Evolutionary conservation across 2,329 filamentous ascomycete genomes (phyloP).

Genomic region (Penicillium sp.): DNA sequence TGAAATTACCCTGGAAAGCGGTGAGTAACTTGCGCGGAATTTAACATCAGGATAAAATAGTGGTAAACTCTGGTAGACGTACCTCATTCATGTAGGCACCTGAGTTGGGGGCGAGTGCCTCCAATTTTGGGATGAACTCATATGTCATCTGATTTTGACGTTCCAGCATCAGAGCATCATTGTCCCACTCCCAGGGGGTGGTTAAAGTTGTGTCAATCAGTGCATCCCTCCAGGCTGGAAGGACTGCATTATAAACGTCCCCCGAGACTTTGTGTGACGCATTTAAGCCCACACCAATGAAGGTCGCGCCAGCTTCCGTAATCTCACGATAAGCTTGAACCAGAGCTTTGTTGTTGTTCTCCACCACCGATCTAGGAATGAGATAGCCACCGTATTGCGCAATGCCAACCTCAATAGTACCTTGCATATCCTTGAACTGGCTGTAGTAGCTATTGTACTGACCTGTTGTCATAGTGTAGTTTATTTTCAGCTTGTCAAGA

Average conservation of each 20-base stretch:
- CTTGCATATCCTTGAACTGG: slow-evolving; percentile 32
- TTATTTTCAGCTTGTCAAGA: slow-evolving; percentile 39
- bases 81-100: slow-evolving; percentile 27
- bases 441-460: slow-evolving; percentile 35
- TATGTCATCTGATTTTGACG: slow-evolving; percentile 42
- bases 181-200: slow-evolving; percentile 39
- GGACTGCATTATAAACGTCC: slow-evolving; percentile 46
- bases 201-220: slow-evolving; percentile 44
- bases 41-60: background rate
- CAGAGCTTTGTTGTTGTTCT: slow-evolving; percentile 31
- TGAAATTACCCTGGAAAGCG: slow-evolving; percentile 22
- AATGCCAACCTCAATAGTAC: slow-evolving; percentile 38
- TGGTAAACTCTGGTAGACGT: background rate
- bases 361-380: slow-evolving; percentile 38
- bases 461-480: slow-evolving; percentile 28
- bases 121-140: slow-evolving; percentile 38
- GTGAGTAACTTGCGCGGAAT: background rate
- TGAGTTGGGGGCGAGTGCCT: slow-evolving; percentile 38
- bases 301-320: slow-evolving; percentile 32
- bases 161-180: slow-evolving; percentile 31
- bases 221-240: slow-evolving; percentile 44
- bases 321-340: slow-evolving; percentile 36
- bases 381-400: slow-evolving; percentile 37
- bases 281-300: slow-evolving; percentile 42
- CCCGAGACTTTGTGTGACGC: slow-evolving; percentile 36